phyloP scores from a whole-genome alignment of 2,329 filamentous ascomycete genomes.

The Colletotrichum lini region DNA sequence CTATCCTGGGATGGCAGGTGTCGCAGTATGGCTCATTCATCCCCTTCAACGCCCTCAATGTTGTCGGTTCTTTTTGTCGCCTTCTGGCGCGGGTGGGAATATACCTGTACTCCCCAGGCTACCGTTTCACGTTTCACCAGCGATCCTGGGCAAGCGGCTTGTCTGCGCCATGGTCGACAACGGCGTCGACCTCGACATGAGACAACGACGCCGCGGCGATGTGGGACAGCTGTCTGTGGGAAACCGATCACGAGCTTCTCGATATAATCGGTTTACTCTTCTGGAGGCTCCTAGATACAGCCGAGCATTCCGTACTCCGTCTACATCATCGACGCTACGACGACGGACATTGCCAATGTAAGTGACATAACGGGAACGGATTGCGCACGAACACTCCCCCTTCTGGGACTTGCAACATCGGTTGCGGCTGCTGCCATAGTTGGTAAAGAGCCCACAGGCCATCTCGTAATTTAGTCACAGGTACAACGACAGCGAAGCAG shows the following conservation, averaged over 20 bases:
- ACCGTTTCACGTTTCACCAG: slow-evolving; percentile 11
- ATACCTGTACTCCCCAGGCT: not conserved
- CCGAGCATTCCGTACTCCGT: not conserved
- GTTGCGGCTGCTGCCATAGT: not conserved
- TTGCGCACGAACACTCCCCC: not conserved
- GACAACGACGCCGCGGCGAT: not conserved
- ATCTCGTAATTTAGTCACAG: not conserved
- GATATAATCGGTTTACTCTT: no score
- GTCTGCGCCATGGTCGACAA: not conserved
- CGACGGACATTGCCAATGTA: not conserved
- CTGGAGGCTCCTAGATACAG: not conserved
- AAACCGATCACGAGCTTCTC: not conserved
- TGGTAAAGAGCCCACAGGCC: not conserved
- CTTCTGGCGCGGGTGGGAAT: not conserved
- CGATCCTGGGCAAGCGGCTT: not conserved
- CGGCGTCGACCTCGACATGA: not conserved
- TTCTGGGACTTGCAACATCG: not conserved
- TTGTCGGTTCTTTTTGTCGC: not conserved
- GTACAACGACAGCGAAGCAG: not conserved
- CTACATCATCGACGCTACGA: not conserved
- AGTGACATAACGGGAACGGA: not conserved
- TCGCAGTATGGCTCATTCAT: not conserved
- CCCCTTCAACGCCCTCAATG: not conserved
- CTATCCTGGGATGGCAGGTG: slow-evolving; percentile 38
- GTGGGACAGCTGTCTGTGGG: not conserved